Evolutionary conservation across 73 alveolate genomes (phyloP).

Genomic region (Paramecium sonneborni): DNA sequence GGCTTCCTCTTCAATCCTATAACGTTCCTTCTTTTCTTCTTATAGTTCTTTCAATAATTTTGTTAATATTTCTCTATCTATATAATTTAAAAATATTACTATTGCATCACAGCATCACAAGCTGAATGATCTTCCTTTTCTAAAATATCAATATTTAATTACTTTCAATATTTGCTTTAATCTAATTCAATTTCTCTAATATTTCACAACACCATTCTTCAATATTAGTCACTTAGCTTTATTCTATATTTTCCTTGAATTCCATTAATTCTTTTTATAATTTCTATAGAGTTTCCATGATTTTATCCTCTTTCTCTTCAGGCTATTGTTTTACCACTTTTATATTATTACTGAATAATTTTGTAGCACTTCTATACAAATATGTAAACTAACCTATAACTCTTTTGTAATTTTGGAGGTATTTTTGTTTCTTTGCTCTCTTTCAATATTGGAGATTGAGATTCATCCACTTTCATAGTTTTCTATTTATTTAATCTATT

Average conservation of each 20-base stretch:
- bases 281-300: background rate
- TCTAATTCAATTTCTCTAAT: background rate
- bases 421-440: conserved; percentile 9
- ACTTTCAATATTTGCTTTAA: conserved; percentile 4
- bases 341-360: background rate
- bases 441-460: background rate
- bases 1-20: conserved; percentile 49
- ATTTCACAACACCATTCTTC: conserved; percentile 34
- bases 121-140: conserved; percentile 37
- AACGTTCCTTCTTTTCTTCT: conserved; percentile 35
- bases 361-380: background rate
- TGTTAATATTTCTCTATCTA: background rate
- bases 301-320: background rate
- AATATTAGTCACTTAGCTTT: background rate
- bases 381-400: background rate
- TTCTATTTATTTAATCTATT: conserved; percentile 25
- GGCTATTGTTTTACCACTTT: background rate
- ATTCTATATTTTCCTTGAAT: background rate
- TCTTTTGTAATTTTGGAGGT: conserved; percentile 8
- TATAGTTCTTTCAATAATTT: conserved; percentile 28
- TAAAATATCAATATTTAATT: background rate
- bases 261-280: background rate
- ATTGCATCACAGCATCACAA: background rate
- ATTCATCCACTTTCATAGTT: conserved; percentile 14
- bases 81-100: background rate